Conservation (phyloP, 2,329 filamentous ascomycete genomes). For the Chrysosporium queenslandicum region DNA sequence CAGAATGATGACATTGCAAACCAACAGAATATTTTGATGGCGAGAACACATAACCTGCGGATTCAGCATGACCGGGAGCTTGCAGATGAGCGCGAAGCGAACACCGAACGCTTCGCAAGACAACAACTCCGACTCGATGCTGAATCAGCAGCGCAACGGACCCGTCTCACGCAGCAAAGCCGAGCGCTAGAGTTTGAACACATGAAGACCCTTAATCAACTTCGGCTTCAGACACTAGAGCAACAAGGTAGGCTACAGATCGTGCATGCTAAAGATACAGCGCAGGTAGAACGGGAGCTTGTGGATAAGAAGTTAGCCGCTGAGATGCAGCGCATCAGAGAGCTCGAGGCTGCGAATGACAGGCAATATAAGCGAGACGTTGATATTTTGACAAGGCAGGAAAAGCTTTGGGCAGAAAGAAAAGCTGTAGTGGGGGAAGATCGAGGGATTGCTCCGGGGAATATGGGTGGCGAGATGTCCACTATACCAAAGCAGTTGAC, state of each 20-base stretch:
- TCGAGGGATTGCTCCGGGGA: background rate
- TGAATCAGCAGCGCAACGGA: constrained; percentile 13
- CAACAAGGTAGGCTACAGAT: constrained; percentile 13
- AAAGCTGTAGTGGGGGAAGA: constrained; percentile 11
- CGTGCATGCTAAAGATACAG: constrained; percentile 11
- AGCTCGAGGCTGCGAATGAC: constrained; percentile 16
- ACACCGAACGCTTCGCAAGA: constrained; percentile 8
- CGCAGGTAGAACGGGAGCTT: constrained; percentile 12
- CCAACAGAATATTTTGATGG: constrained; percentile 13
- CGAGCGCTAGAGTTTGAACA: constrained; percentile 14
- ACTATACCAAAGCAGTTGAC: constrained; percentile 2
- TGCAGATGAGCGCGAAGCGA: constrained; percentile 14
- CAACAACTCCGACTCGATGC: constrained; percentile 16
- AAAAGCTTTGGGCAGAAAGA: constrained; percentile 11
- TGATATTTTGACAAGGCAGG: constrained; percentile 15
- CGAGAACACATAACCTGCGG: constrained; percentile 14
- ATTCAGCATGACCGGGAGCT: constrained; percentile 16
- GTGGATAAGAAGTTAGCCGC: constrained; percentile 13
- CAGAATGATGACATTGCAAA: constrained; percentile 13
- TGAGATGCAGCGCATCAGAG: constrained; percentile 14
- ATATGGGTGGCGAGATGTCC: background rate
- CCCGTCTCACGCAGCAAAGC: constrained; percentile 11
- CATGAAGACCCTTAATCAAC: constrained; percentile 10
- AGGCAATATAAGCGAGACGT: constrained; percentile 16
- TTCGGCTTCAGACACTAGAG: constrained; percentile 14